Evolutionary conservation across 2,329 filamentous ascomycete genomes (phyloP).

Genomic region (Diaporthe amygdali): DNA sequence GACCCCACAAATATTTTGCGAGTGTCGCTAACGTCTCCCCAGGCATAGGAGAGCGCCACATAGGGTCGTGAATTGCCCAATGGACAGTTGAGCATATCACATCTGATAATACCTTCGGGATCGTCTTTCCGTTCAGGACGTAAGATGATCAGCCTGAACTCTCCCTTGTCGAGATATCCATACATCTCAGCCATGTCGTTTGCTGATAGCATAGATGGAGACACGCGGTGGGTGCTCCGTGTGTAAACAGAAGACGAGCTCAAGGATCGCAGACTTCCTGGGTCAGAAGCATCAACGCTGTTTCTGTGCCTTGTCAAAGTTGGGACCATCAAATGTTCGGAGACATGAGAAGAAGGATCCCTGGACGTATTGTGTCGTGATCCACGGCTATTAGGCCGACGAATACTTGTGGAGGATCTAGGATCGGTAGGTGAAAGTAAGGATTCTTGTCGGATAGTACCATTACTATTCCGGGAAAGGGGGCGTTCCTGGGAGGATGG

Average conservation of each 20-base stretch:
- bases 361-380: not conserved
- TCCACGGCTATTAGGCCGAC: not conserved
- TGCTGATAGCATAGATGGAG: not conserved
- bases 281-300: not conserved
- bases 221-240: not conserved
- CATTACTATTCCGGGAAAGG: not conserved
- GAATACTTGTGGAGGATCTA: not conserved
- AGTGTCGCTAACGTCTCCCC: not conserved
- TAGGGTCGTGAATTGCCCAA: not conserved
- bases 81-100: not conserved
- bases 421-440: not conserved
- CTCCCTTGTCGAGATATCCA: not conserved
- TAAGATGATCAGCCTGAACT: not conserved
- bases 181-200: not conserved
- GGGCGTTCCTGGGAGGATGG: not conserved
- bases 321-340: not conserved
- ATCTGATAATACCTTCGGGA: not conserved
- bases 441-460: not conserved
- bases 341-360: not conserved
- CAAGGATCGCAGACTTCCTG: not conserved
- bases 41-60: slow-evolving; percentile 5
- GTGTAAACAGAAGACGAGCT: not conserved
- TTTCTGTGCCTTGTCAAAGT: no score
- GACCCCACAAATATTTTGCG: not conserved
- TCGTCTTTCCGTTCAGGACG: not conserved